These are phyloP conservation scores for Laburnicola sp. DNA, from an alignment of 2,329 filamentous ascomycete genomes.

Conservation along the genomic window DNA sequence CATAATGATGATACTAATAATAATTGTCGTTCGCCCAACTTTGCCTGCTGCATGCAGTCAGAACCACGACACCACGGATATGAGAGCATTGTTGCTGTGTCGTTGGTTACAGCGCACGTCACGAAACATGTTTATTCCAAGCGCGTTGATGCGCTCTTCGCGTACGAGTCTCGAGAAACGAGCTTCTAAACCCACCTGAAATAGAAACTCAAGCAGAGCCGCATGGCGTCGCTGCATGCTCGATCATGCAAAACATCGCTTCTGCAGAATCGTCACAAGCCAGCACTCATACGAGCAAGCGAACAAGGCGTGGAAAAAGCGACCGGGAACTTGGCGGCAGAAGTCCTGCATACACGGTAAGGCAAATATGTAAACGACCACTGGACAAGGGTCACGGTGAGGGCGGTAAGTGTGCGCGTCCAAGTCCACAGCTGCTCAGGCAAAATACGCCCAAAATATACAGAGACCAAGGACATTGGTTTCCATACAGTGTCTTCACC, in stretches of 20 bases:
- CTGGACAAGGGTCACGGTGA: slow-evolving; percentile 7
- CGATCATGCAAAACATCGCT: slow-evolving; percentile 26
- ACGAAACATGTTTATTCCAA: background rate
- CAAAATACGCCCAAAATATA: slow-evolving; percentile 5
- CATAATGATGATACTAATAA: background rate
- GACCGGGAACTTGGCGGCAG: slow-evolving; percentile 20
- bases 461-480: slow-evolving; percentile 9
- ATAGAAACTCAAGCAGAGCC: slow-evolving; percentile 26
- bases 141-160: background rate
- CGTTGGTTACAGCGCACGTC: background rate
- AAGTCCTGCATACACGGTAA: slow-evolving; percentile 21
- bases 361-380: slow-evolving; percentile 28
- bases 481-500: no score
- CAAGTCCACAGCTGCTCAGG: slow-evolving; percentile 13
- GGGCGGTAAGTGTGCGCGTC: slow-evolving; percentile 5
- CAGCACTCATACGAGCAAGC: slow-evolving; percentile 14
- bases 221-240: slow-evolving; percentile 36
- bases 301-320: slow-evolving; percentile 13
- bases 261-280: slow-evolving; percentile 17
- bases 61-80: background rate
- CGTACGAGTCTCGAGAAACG: background rate
- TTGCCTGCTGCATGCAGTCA: background rate
- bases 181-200: slow-evolving; percentile 1
- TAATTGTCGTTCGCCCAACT: no score
- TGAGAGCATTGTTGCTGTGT: background rate